phyloP scores from a whole-genome alignment of 495 filamentous ascomycete species.

The Articulospora tetracladia region DNA sequence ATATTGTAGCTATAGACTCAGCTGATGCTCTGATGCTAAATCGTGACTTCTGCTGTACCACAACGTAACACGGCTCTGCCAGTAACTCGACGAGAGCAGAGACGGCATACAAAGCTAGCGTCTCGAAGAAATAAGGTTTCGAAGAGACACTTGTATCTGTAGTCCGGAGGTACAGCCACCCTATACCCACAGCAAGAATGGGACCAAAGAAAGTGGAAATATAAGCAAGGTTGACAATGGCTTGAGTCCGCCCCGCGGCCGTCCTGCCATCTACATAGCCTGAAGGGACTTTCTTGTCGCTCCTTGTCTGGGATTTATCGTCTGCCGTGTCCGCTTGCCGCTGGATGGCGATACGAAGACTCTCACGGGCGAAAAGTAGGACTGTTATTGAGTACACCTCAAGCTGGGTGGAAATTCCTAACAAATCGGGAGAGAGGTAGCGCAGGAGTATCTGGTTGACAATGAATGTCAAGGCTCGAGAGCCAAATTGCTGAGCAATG shows the following conservation, averaged over 20 bases:
- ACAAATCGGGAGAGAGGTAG: conserved; percentile 73
- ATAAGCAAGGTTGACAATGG: conserved; percentile 84
- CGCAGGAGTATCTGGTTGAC: conserved; percentile 89
- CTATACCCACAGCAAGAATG: conserved; percentile 56
- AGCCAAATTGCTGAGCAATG: conserved; percentile 79
- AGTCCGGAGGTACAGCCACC: conserved; percentile 49
- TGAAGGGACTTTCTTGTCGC: conserved; percentile 9
- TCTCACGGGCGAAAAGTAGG: conserved; percentile 88
- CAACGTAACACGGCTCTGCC: conserved; percentile 79
- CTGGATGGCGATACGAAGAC: conserved; percentile 79
- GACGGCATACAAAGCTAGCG: conserved; percentile 65
- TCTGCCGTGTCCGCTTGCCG: conserved; percentile 51
- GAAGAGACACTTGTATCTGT: conserved; percentile 38
- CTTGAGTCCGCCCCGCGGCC: conserved; percentile 45
- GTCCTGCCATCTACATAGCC: conserved; percentile 22
- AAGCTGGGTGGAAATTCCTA: conserved; percentile 83
- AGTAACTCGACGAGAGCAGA: conserved; percentile 78
- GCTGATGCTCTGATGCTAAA: conserved; percentile 77
- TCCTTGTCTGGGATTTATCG: conserved; percentile 19
- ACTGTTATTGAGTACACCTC: conserved; percentile 87
- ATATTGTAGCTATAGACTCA: conserved; percentile 73
- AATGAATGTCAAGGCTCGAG: conserved; percentile 80
- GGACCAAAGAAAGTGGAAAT: conserved; percentile 68
- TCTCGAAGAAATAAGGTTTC: conserved; percentile 56
- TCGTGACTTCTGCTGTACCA: conserved; percentile 73